Conservation (phyloP, 78 protist genomes). For the Dictyostelium firmibasis region DNA sequence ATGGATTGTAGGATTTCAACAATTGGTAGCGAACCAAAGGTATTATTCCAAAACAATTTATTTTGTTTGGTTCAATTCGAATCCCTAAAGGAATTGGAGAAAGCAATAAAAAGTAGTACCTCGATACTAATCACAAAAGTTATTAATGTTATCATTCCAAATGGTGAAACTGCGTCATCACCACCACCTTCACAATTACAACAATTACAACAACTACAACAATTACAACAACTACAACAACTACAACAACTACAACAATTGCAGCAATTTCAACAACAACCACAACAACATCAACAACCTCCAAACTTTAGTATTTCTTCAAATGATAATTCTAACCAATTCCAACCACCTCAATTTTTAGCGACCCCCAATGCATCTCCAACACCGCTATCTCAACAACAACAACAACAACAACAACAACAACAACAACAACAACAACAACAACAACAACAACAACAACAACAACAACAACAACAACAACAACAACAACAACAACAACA, state of each 20-base stretch:
- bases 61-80: constrained; percentile 40
- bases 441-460: too few species aligned
- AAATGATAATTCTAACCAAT: neutral
- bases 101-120: neutral
- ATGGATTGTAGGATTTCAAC: neutral
- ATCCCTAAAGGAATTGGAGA: constrained; percentile 20
- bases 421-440: neutral
- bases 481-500: neutral
- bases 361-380: neutral
- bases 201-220: neutral
- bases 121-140: neutral
- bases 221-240: constrained; percentile 1
- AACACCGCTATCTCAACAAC: neutral
- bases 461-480: neutral
- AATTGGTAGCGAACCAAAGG: constrained; percentile 12
- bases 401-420: neutral
- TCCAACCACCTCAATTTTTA: neutral
- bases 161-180: neutral
- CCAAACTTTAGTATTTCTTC: neutral
- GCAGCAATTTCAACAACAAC: neutral
- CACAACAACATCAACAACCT: neutral
- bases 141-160: constrained; percentile 2
- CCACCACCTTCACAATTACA: neutral
- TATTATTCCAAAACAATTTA: neutral
- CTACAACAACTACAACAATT: neutral